Base-by-base conservation (phyloP, 1,139 yeast genomes). In the Hyphopichia buzzinii region DNA sequence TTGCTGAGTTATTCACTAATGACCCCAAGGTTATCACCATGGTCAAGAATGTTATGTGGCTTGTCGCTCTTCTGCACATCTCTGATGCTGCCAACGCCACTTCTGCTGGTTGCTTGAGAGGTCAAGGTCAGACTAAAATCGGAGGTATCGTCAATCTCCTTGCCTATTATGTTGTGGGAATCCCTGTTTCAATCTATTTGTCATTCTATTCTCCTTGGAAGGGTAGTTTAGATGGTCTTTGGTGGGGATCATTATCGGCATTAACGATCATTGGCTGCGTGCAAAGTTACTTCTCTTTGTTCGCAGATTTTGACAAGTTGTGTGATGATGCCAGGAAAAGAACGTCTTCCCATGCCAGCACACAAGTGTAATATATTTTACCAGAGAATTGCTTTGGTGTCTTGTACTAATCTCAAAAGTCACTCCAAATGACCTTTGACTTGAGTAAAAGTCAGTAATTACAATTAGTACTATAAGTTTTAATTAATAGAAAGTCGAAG, bases 71-170 rank as follows among this genome's bases (percentile, higher is more conserved):
- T 22, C 74, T 76, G 72, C 82, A 77, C 54, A 59, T 77, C 13
- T 72, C 76, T 25, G 83, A 77, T 54, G 77, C 80, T 1, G 58
- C 74, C 61, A 77, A 77, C 52, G 79, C 81, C 7, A 75, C 74
- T 36, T 72, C 79, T 4, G 82, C 82, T 3, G 83, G 83, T 3
- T 74, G 81, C 43, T 62, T 77, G 31, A 59, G 82, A 42, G 83
- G 83, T 11, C 81, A 77, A 50, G 82, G 82, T 13, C 72, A 73
- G 48, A 78, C 80, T 15, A 73, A 69, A 46, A 75, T 77, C 33
- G 82, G 82, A 3, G 82, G 82, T 7, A 70, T 74, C 31, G 76
- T 76, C 26, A 77, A 77, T 44, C 56, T 77, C 39, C 44, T 76
- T 17, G 65, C 79, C 1, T 77, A 77, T 47, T 77, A 77, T 48